Conservation (phyloP, 225 moss, liverwort and hornwort species). For the Polytrichum formosum region DNA sequence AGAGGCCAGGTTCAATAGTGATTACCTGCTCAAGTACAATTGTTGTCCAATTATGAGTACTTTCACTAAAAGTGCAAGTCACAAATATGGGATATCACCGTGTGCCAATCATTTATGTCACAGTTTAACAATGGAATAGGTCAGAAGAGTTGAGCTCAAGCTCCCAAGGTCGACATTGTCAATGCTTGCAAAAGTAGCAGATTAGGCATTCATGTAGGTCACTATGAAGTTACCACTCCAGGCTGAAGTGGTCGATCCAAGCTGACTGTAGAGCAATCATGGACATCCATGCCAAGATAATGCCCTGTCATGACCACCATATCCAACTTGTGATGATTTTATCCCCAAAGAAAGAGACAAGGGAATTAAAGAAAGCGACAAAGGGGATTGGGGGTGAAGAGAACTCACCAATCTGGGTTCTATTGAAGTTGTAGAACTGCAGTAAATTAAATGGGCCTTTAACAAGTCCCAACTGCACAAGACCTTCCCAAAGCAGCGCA, state of each 20-base stretch:
- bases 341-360: background rate
- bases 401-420: conserved; percentile 75
- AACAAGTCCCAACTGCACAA: conserved; percentile 76
- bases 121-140: no score
- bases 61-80: background rate
- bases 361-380: background rate
- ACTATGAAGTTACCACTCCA: conserved; percentile 69
- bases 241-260: conserved; percentile 77
- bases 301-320: conserved; percentile 54
- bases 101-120: background rate
- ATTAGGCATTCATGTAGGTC: background rate
- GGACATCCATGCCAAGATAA: conserved; percentile 97
- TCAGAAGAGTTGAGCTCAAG: no score
- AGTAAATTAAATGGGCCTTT: conserved; percentile 49
- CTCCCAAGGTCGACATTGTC: background rate
- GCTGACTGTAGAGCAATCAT: conserved; percentile 79
- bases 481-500: conserved; percentile 62
- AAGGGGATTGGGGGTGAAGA: background rate
- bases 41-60: conserved; percentile 14
- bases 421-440: conserved; percentile 68
- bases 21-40: conserved; percentile 62
- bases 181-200: background rate
- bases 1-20: conserved; percentile 93
- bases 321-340: conserved; percentile 1
- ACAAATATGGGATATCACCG: background rate